phyloP scores from a whole-genome alignment of 805 yeast species.

The Kodamaea leandrae region DNA sequence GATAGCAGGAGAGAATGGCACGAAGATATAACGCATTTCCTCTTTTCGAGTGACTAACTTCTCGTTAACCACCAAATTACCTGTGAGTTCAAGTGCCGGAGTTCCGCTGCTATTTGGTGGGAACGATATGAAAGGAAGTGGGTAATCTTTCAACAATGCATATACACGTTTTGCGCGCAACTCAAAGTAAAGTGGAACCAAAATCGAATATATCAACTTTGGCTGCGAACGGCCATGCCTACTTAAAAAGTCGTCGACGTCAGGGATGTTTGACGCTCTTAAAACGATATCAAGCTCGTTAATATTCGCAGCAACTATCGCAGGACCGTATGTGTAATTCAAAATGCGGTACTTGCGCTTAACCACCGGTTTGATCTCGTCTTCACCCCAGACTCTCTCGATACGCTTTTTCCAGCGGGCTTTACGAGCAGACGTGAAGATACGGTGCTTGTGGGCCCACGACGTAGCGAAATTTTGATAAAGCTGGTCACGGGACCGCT shows the following conservation, averaged over 20 bases:
- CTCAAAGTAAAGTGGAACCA: constrained; percentile 49
- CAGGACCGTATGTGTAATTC: constrained; percentile 34
- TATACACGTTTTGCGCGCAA: constrained; percentile 43
- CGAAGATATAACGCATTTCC: constrained; percentile 50
- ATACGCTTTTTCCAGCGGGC: constrained; percentile 26
- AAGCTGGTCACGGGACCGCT: constrained; percentile 25
- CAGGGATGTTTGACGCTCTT: constrained; percentile 26
- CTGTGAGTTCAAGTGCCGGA: constrained; percentile 29
- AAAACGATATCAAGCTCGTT: constrained; percentile 30
- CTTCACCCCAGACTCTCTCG: constrained; percentile 34
- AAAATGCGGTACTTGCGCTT: constrained; percentile 34
- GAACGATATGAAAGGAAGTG: constrained; percentile 56
- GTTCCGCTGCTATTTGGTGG: constrained; percentile 27
- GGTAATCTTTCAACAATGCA: constrained; percentile 52
- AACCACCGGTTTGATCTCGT: constrained; percentile 28
- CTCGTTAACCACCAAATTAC: constrained; percentile 59
- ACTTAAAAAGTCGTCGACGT: constrained; percentile 37
- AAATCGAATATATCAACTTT: constrained; percentile 49
- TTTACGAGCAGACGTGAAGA: constrained; percentile 23
- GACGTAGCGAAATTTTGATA: constrained; percentile 28
- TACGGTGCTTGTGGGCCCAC: constrained; percentile 33
- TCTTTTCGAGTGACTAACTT: constrained; percentile 42
- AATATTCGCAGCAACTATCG: constrained; percentile 29
- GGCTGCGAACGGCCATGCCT: constrained; percentile 51
- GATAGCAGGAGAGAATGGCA: constrained; percentile 57